These are phyloP conservation scores for Hygrophila difformis DNA, from an alignment of 257 asterid genomes.

Conservation along the genomic window DNA sequence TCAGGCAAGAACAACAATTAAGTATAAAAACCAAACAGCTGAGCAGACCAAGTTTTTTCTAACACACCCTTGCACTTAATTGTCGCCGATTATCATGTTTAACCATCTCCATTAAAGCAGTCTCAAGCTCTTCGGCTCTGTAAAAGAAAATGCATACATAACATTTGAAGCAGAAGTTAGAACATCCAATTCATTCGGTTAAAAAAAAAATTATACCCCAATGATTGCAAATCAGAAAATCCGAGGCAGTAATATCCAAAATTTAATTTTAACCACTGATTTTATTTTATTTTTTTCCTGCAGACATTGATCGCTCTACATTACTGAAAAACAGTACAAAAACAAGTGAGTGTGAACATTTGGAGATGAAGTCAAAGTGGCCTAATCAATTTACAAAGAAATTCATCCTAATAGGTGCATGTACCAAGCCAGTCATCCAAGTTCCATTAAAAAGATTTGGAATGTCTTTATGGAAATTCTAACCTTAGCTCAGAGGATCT, in stretches of 20 bases:
- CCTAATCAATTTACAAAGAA: neutral
- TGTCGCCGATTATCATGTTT: constrained; percentile 91
- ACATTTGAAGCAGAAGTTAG: constrained; percentile 4
- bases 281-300: neutral
- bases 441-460: neutral
- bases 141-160: constrained; percentile 7
- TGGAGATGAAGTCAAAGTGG: no score
- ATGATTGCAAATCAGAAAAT: neutral
- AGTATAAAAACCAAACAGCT: constrained; percentile 2
- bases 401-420: neutral
- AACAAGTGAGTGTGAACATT: neutral
- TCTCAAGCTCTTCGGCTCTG: constrained; percentile 97
- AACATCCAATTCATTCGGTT: constrained; percentile 2
- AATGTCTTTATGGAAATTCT: constrained; percentile 4
- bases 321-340: neutral
- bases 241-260: neutral
- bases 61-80: constrained; percentile 79
- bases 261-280: no score
- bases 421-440: neutral
- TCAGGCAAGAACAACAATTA: constrained; percentile 7
- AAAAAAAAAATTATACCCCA: neutral
- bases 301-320: neutral
- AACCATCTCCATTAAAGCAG: constrained; percentile 96
- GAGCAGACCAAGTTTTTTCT: neutral
- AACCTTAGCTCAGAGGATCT: constrained; percentile 89